These are phyloP conservation scores for Mucor mucedo DNA, from an alignment of 371 early-diverging fungal species.

Conservation along the genomic window DNA sequence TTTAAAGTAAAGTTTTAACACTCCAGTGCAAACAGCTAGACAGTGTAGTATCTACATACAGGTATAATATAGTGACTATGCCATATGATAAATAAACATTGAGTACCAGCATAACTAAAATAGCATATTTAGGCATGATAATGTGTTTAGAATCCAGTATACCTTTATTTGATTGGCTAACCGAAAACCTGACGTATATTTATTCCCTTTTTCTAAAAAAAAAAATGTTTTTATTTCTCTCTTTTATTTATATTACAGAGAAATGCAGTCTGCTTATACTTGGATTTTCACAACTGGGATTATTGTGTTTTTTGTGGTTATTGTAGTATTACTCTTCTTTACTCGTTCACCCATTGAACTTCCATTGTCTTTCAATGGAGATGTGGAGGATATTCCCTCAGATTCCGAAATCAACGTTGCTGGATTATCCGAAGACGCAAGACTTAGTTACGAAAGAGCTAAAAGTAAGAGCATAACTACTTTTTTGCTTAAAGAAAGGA, in stretches of 20 bases:
- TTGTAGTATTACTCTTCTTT: constrained; percentile 43
- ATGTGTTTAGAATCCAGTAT: no score
- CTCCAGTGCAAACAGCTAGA: no score
- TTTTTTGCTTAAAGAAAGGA: no score
- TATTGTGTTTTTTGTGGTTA: constrained; percentile 39
- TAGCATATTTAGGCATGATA: no score
- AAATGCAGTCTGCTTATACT: constrained; percentile 37
- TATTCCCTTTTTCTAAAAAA: background rate
- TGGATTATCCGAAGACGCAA: constrained; percentile 47
- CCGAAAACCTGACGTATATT: no score
- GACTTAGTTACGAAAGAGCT: constrained; percentile 53
- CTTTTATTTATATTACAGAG: constrained; percentile 3
- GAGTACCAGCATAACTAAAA: no score
- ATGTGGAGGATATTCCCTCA: constrained; percentile 42
- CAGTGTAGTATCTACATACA: no score
- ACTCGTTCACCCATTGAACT: constrained; percentile 43
- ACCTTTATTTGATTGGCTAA: no score
- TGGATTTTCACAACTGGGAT: constrained; percentile 46
- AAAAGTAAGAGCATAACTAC: constrained; percentile 31
- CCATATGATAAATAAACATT: no score
- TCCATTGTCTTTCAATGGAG: constrained; percentile 35
- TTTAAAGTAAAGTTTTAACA: no score
- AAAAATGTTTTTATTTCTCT: background rate
- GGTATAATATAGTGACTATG: no score
- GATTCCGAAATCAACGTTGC: constrained; percentile 48